Conservation (phyloP, 176 grass and related monocot genomes). For the Avena insularis region DNA sequence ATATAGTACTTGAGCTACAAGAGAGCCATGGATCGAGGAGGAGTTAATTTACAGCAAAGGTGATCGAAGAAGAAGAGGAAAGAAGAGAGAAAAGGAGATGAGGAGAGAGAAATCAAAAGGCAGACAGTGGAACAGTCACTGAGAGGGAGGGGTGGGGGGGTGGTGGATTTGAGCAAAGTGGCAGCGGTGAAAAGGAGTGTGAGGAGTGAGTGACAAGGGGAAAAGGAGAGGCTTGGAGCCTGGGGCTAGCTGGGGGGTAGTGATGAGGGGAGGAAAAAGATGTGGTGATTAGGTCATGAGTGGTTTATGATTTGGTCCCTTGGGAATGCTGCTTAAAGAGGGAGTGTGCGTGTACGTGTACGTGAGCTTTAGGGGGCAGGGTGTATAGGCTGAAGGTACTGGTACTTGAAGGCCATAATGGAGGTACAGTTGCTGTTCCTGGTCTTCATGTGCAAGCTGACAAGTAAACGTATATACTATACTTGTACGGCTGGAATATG, state of each 20-base stretch:
- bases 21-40: constrained; percentile 21
- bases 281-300: constrained; percentile 92
- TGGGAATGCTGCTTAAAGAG: constrained; percentile 64
- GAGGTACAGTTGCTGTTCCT: constrained; percentile 45
- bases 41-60: constrained; percentile 26
- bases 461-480: constrained; percentile 23
- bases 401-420: constrained; percentile 47
- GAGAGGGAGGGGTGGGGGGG: constrained; percentile 35
- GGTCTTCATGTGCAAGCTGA: constrained; percentile 46
- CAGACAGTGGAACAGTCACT: constrained; percentile 50
- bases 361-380: constrained; percentile 38
- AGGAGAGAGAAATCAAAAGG: constrained; percentile 37
- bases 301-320: constrained; percentile 88
- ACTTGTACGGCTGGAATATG: not conserved
- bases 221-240: constrained; percentile 54
- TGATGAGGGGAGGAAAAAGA: constrained; percentile 62
- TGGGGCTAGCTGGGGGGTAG: constrained; percentile 39
- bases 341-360: constrained; percentile 2
- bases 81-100: constrained; percentile 37
- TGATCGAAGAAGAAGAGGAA: constrained; percentile 53
- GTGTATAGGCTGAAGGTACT: constrained; percentile 49
- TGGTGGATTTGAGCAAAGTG: constrained; percentile 55
- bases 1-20: constrained; percentile 11
- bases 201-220: not conserved
- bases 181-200: constrained; percentile 57